These are phyloP conservation scores for Lagenaria siceraria DNA, from an alignment of 306 rosid genomes.

Conservation along the genomic window DNA sequence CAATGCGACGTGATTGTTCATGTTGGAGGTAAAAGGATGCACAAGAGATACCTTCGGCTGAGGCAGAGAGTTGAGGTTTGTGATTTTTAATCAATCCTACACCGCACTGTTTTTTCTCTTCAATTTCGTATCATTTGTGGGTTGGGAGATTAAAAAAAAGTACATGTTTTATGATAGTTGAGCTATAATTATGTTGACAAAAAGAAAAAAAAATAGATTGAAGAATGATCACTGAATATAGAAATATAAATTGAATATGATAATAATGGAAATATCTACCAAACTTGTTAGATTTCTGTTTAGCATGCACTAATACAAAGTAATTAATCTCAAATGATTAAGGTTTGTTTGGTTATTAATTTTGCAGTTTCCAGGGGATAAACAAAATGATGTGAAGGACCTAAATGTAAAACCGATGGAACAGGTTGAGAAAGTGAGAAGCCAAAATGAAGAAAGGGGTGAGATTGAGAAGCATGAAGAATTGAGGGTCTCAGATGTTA, in stretches of 20 bases:
- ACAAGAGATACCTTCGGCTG: conserved; percentile 80
- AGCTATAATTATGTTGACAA: too few relatives aligned
- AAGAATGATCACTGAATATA: too few relatives aligned
- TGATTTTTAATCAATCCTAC: conserved; percentile 3
- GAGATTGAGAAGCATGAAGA: conserved; percentile 52
- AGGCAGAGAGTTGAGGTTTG: conserved; percentile 93
- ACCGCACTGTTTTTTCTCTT: too few relatives aligned
- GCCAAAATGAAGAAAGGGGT: conserved; percentile 20
- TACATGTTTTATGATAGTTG: too few relatives aligned
- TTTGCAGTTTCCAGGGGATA: conserved; percentile 89
- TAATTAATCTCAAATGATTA: background rate
- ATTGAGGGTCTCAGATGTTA: conserved; percentile 35
- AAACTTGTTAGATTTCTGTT: background rate
- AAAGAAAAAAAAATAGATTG: too few relatives aligned
- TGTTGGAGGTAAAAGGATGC: conserved; percentile 99
- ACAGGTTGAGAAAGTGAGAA: conserved; percentile 33
- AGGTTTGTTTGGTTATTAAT: conserved; percentile 8
- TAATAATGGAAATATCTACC: background rate
- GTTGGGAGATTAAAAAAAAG: too few relatives aligned
- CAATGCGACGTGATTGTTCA: conserved; percentile 95
- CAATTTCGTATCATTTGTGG: too few relatives aligned
- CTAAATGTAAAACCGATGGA: conserved; percentile 30
- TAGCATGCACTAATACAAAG: too few relatives aligned
- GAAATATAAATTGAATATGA: too few relatives aligned
- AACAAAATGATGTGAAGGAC: conserved; percentile 35